Base-by-base conservation (phyloP, 768 basidiomycete species). In the Agrocybe praecox region DNA sequence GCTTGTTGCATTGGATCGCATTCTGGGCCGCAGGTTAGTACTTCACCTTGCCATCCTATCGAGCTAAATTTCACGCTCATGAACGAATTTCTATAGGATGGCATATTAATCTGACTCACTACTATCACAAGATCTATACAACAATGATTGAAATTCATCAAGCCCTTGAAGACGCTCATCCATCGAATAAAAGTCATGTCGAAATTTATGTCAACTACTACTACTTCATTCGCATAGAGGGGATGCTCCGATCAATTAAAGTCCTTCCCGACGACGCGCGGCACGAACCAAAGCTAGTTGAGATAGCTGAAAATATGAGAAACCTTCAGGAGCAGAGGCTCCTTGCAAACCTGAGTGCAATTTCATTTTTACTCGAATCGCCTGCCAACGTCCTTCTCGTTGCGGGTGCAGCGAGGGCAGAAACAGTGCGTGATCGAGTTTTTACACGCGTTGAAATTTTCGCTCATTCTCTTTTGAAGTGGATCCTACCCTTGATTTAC, bases 11-110 rank as follows among this genome's bases (percentile, higher is more conserved):
- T 12, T 69, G 69, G 69, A 50, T 69, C 11, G 65, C 67, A 9
- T 69, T 67, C 48, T 69, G 67, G 67, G 65, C 67, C 2, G 64
- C 62, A 15, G 68, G 68, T 67, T 15, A 23, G 14, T 52, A 33
- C 17, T 53, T 15, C 8, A 24, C 7, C 8, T 15, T 26, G 11
- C 17, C 6, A 1, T 26, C 36, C 4, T 23, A 9, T 24, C 24
- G 21, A 14, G 18, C 51, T 8, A 12, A 23, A 11, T 11, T 17
- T 43, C 11, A n/a, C 24, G 4, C 23, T 24, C 24, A 6, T 26
- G 22, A 6, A 18, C 12, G n/a, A 53, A n/a, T n/a, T 32, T 46
- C 26, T 23, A 2, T n/a, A 58, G 57, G 57, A 8, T 58, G 57
- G 57, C 57, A 49, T 9, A 49, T 53, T 32, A 53, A 53, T n/a